Evolutionary conservation across 768 basidiomycete species (phyloP).

Genomic region (Russula sp.): DNA sequence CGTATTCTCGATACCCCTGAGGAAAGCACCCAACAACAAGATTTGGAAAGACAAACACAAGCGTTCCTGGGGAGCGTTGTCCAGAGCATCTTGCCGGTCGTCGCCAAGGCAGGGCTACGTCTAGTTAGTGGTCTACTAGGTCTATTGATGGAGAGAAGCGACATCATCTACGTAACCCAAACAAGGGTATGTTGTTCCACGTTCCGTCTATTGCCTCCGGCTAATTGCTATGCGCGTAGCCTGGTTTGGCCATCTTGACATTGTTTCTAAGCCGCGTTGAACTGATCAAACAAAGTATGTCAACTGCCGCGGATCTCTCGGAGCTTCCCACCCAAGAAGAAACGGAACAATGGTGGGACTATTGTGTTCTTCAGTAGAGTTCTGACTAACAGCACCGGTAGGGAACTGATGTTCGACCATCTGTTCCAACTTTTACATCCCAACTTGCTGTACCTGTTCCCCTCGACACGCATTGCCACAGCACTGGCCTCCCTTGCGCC

Average conservation of each 20-base stretch:
- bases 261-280: constrained; percentile 91
- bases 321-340: constrained; percentile 67
- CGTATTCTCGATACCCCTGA: constrained; percentile 61
- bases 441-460: constrained; percentile 77
- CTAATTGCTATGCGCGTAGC: constrained; percentile 41
- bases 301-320: constrained; percentile 43
- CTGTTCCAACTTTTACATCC: constrained; percentile 77
- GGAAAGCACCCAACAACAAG: constrained; percentile 54
- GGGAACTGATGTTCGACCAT: constrained; percentile 85
- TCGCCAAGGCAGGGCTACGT: constrained; percentile 72
- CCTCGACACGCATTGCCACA: constrained; percentile 69
- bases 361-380: background rate
- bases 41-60: constrained; percentile 85
- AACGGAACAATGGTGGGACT: constrained; percentile 64
- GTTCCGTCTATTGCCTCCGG: constrained; percentile 10
- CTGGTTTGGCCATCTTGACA: constrained; percentile 87
- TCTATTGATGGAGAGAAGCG: constrained; percentile 71
- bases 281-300: constrained; percentile 72
- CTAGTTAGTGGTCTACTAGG: constrained; percentile 84
- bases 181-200: constrained; percentile 58
- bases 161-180: constrained; percentile 64
- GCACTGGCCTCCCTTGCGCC: constrained; percentile 29
- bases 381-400: constrained; percentile 30
- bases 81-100: constrained; percentile 79
- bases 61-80: constrained; percentile 81